Evolutionary conservation across 192 early-diverging fungal species (phyloP).

Genomic region (Entomortierella chlamydospora): DNA sequence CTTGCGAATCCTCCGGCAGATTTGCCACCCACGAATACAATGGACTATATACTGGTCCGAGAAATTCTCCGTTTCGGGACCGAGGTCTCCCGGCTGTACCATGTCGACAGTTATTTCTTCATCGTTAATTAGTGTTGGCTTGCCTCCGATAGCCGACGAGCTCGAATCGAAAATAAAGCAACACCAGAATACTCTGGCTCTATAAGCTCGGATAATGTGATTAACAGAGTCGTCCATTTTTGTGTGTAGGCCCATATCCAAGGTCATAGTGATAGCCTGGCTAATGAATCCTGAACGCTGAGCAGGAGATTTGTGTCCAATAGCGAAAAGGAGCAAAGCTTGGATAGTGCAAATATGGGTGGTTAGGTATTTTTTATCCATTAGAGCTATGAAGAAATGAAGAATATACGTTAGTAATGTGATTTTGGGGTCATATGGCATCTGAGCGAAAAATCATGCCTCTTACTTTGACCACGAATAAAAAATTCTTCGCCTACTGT

Average conservation of each 20-base stretch:
- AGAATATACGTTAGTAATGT: too few relatives aligned
- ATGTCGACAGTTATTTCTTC: constrained; percentile 44
- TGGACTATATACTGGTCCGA: constrained; percentile 50
- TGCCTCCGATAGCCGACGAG: constrained; percentile 44
- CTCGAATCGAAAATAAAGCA: constrained; percentile 49
- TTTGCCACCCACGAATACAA: constrained; percentile 44
- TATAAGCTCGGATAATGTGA: constrained; percentile 24
- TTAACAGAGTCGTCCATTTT: constrained; percentile 16
- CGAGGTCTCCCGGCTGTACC: constrained; percentile 26
- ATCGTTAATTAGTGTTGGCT: constrained; percentile 51
- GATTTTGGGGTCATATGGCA: too few relatives aligned
- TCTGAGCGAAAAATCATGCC: too few relatives aligned
- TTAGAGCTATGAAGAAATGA: constrained; percentile 15
- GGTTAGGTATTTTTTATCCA: constrained; percentile 53
- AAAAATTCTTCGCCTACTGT: constrained; percentile 49
- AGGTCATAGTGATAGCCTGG: constrained; percentile 48
- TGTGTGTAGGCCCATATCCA: constrained; percentile 47
- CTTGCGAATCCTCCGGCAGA: constrained; percentile 49
- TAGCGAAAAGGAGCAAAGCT: constrained; percentile 41
- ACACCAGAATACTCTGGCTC: constrained; percentile 45
- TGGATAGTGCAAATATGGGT: constrained; percentile 51
- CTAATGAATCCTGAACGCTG: constrained; percentile 50
- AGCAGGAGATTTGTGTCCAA: constrained; percentile 51
- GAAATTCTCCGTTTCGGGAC: constrained; percentile 32
- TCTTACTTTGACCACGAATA: constrained; percentile 48